Base-by-base conservation (phyloP, 176 grass and related monocot species). In the Carex parvula region DNA sequence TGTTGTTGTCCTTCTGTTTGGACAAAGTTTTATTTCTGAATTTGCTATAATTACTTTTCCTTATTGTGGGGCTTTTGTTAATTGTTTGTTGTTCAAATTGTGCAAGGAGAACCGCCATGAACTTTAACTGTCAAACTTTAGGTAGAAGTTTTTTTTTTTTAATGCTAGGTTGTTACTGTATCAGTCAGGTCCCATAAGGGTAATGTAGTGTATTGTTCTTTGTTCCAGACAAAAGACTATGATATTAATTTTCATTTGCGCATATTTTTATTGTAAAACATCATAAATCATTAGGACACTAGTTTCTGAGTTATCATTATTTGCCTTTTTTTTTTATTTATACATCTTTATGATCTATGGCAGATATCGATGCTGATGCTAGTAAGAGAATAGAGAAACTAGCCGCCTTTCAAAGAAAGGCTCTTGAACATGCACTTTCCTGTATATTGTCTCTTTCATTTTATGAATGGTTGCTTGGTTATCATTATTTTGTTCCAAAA, bases 351-450 rank as follows among this genome's bases (percentile, higher is more conserved):
- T 56, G 50, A 50, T 79, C 46, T 21, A 8, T 79, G 60, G 59
- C 58, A 95, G 95, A 86, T 78, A 84, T 72, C 18, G 86, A 85
- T 64, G 84, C 74, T 57, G 81, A 68, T 67, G 82, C 78, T 18
- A 88, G 80, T 35, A 85, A 46, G 53, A 93, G 95, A 88, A 82
- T 92, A 65, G 84, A 70, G 69, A 98, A 93, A 84, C 89, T 95
- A 13, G 88, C 95, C 1, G 88, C 86, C 61, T 98, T 98, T 81
- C 95, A 98, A 84, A 89, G 70, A 80, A 98, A 89, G 90, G 91
- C 88, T 62, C 92, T 98, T 54, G 84, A 84, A 16, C 95, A 95
- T 86, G 95, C 95, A 77, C 64, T 95, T 59, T 95, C 91, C 79
- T 98, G 95, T 93, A 87, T 87, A 89, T 84, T 57, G 22, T 52